These are phyloP conservation scores for Dillenia suffruticosa DNA, from an alignment of 164 flowering plant genomes.

Conservation along the genomic window DNA sequence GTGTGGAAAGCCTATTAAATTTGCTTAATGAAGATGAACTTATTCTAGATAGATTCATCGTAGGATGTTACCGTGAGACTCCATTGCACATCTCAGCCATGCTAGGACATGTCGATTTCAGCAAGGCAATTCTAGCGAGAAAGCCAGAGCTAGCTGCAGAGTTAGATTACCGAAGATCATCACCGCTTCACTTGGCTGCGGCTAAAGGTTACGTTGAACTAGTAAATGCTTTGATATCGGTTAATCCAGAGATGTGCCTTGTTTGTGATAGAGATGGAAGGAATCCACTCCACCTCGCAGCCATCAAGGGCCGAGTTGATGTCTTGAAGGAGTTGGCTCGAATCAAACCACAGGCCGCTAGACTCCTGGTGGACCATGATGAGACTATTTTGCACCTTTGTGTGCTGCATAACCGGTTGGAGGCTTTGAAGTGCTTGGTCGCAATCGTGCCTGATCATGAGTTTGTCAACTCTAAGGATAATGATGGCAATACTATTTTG, in stretches of 20 bases:
- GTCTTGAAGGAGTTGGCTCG: slow-evolving; percentile 19
- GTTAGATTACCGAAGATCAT: slow-evolving; percentile 10
- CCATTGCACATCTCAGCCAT: slow-evolving; percentile 24
- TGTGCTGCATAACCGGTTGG: slow-evolving; percentile 9
- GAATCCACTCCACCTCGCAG: slow-evolving; percentile 29
- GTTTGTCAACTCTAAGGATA: slow-evolving; percentile 13
- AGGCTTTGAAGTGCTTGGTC: slow-evolving; percentile 20
- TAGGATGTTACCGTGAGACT: slow-evolving; percentile 7
- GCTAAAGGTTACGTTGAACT: slow-evolving; percentile 21
- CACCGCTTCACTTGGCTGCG: slow-evolving; percentile 27
- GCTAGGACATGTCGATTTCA: slow-evolving; percentile 14
- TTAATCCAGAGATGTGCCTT: slow-evolving; percentile 9
- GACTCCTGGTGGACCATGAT: not conserved
- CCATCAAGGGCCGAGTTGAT: slow-evolving; percentile 19
- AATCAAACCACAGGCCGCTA: slow-evolving; percentile 8
- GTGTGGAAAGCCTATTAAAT: slow-evolving; percentile 7
- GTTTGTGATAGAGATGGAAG: slow-evolving; percentile 15
- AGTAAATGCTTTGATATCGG: slow-evolving; percentile 1
- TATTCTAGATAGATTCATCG: slow-evolving; percentile 14
- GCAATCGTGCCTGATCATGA: slow-evolving; percentile 1
- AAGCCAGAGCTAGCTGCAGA: slow-evolving; percentile 19
- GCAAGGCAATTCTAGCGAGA: not conserved
- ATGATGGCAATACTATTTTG: slow-evolving; percentile 19
- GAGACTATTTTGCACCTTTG: slow-evolving; percentile 27
- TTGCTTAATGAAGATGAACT: slow-evolving; percentile 18